Percentiles rank a stretch among this genome's conserved stretches.
phyloP scores from a whole-genome alignment of 2,329 filamentous ascomycete genomes.

The Alternaria triticina region DNA sequence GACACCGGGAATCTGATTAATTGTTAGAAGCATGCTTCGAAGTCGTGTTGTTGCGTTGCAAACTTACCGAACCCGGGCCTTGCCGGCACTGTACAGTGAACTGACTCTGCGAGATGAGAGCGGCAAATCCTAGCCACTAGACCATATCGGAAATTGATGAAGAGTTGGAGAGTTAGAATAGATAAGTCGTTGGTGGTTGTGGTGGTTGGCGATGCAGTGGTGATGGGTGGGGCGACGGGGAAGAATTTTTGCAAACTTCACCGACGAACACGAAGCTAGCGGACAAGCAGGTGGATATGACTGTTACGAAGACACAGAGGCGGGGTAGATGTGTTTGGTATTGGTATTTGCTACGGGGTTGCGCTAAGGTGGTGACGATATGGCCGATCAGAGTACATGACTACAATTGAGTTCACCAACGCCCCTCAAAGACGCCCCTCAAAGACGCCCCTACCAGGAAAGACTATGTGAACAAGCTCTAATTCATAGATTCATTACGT shows the following conservation, averaged over 20 bases:
- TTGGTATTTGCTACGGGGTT: background rate
- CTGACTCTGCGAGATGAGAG: constrained; percentile 17
- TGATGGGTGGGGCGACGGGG: background rate
- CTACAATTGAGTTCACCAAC: background rate
- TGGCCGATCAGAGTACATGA: background rate
- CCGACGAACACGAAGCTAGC: background rate
- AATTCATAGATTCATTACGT: background rate
- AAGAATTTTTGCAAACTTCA: background rate
- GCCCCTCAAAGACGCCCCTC: background rate
- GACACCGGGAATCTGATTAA: constrained; percentile 19
- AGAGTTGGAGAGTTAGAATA: fast-evolving
- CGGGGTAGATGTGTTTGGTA: background rate
- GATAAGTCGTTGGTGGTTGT: background rate
- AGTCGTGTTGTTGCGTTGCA: background rate
- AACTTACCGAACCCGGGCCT: constrained; percentile 20
- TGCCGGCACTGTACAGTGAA: constrained; percentile 17
- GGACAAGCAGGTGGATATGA: background rate
- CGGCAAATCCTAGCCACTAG: constrained; percentile 24
- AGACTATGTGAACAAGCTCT: background rate
- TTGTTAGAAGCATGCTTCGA: background rate
- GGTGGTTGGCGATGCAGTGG: background rate
- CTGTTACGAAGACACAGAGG: background rate
- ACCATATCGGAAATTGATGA: constrained; percentile 21
- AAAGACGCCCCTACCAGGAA: background rate
- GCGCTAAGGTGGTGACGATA: background rate